Conservation (phyloP, 306 rosid genomes). For the Rosa lucieae region DNA sequence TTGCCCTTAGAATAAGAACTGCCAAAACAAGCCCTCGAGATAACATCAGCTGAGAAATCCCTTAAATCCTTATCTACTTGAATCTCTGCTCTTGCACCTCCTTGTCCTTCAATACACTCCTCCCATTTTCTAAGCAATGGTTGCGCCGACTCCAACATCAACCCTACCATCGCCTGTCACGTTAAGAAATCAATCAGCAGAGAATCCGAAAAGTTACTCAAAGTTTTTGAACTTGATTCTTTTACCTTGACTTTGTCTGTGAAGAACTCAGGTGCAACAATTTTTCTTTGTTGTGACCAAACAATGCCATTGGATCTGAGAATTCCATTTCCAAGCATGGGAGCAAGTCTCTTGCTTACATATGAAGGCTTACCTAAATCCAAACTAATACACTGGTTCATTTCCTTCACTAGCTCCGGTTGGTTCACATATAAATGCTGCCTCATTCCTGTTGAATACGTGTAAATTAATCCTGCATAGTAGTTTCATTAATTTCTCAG, state of each 20-base stretch:
- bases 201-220: neutral
- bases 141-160: slow-evolving; percentile 65
- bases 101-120: slow-evolving; percentile 40
- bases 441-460: slow-evolving; percentile 81
- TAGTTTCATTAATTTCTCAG: neutral
- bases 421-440: slow-evolving; percentile 78
- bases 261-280: slow-evolving; percentile 88
- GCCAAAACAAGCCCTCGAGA: slow-evolving; percentile 93
- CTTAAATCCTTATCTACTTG: slow-evolving; percentile 69
- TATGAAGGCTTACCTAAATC: slow-evolving; percentile 80
- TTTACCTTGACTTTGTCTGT: slow-evolving; percentile 82
- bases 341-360: slow-evolving; percentile 65
- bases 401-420: slow-evolving; percentile 76
- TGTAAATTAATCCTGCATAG: slow-evolving; percentile 67
- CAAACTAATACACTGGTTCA: slow-evolving; percentile 57
- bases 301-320: slow-evolving; percentile 68
- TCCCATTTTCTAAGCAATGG: slow-evolving; percentile 67
- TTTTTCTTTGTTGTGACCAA: slow-evolving; percentile 87
- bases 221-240: neutral
- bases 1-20: slow-evolving; percentile 72
- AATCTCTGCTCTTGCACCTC: slow-evolving; percentile 47
- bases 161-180: slow-evolving; percentile 76
- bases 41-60: slow-evolving; percentile 76
- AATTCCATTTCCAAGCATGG: slow-evolving; percentile 86
- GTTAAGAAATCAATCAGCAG: neutral